Evolutionary conservation across 2,329 filamentous ascomycete species (phyloP), one percentile per base, ranked within the genome.

Genomic region (Hansfordia pulvinata): DNA sequence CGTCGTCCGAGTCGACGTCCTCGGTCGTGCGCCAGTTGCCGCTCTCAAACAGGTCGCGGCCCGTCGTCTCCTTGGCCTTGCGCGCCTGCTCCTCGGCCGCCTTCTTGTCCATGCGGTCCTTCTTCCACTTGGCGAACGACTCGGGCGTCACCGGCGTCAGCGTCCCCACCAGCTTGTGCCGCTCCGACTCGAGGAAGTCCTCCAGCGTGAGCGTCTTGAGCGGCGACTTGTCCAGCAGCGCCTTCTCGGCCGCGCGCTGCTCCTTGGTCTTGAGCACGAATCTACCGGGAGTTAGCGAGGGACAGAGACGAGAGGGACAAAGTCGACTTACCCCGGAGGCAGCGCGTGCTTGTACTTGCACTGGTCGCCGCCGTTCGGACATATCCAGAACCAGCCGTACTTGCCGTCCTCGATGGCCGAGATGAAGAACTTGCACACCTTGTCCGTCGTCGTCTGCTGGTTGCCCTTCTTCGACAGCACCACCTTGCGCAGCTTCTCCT

Each of bases 381-480:
- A 98, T 32, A 75, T 67, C 90, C 90, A 98, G 59, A 98, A 96
- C 90, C 90, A 98, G 35, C 90, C 90, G 46, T 98, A 98, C 57
- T 96, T 98, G 44, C 85, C 82, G 49, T 98, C 90, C 58, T 98
- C 90, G 35, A 98, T 90, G 15, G 90, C 90, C 40, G 86, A 77
- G 50, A 96, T 90, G 52, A 98, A 98, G 64, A 62, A 93, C 58
- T 96, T 98, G 82, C 90, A 98, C 39, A 98, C 90, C 59, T 96
- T 98, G 50, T 98, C 90, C 24, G 90, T 98, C 5, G 81, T 82
- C 13, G 86, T 93, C 50, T 78, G 76, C 33, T 93, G 90, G 55
- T 98, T 98, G 27, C 90, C 90, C 55, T 98, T 93, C 62, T 98
- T 98, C 44, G 81, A 92, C 50, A 92, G 43, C 14, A 98, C 84